These are phyloP conservation scores for Cardamine chenopodiifolia DNA, from an alignment of 345 rosid genomes.

Conservation along the genomic window DNA sequence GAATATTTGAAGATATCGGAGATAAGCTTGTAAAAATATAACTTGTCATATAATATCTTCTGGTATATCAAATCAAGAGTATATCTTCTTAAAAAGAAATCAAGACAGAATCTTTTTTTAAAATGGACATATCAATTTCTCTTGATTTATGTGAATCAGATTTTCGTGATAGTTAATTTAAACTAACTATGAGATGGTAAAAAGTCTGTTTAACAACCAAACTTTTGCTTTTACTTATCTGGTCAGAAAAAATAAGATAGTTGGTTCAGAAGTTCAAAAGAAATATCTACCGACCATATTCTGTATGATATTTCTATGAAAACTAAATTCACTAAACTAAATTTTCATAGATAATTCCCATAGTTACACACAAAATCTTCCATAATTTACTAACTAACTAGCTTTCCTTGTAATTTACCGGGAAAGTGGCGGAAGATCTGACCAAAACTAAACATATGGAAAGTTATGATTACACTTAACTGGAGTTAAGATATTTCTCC, in stretches of 20 bases:
- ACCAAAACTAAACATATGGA: neutral
- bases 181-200: neutral
- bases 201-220: neutral
- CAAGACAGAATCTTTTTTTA: neutral
- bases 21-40: neutral
- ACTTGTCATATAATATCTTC: neutral
- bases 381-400: neutral
- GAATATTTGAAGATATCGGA: neutral
- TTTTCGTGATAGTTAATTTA: neutral
- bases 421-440: neutral
- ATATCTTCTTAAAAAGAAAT: neutral
- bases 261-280: neutral
- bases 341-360: neutral
- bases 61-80: neutral
- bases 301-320: no score
- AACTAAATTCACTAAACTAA: neutral
- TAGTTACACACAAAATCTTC: conserved; percentile 5
- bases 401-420: neutral
- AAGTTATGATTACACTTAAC: neutral
- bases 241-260: neutral
- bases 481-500: neutral
- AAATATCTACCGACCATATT: neutral
- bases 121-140: neutral
- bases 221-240: neutral
- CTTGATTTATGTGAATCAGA: neutral